Evolutionary conservation across 495 filamentous ascomycete species (phyloP), one percentile per base, ranked within the genome.

Genomic region (Achaetomiella virescens): DNA sequence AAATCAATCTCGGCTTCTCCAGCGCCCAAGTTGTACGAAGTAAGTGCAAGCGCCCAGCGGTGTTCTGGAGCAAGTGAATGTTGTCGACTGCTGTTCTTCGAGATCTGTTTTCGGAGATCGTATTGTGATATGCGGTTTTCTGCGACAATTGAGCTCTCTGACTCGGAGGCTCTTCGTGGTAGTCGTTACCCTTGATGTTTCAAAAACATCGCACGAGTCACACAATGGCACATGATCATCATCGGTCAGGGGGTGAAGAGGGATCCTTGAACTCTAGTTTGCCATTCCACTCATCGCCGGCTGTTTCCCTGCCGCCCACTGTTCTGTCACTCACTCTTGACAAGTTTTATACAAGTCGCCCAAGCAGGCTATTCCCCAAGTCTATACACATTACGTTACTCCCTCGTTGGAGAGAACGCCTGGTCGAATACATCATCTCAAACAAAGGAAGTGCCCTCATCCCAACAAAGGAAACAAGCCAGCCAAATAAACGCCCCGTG

Each of bases 331-430:
- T 21, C n/a, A 21, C 17, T 8, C n/a, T 5, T 5, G n/a, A 42
- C n/a, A 42, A 5, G n/a, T 46, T 29, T 3, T 22, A 27, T 45
- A 54, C 43, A 54, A 54, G 24, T 17, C 8, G 20, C 51, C 41
- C 27, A 17, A 12, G 22, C 22, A 18, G 12, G 22, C 24, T 12
- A 8, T n/a, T 20, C 15, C 2, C 25, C 18, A 27, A n/a, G 24
- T 48, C 35, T 55, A 55, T 47, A 55, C 52, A 54, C 43, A 47
- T 54, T 54, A 54, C 43, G 42, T 31, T 53, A 7, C 27, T 44
- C 50, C 40, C 2, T n/a, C 27, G 11, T 21, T 7, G n/a, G 40
- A 38, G 11, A n/a, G 8, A 33, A 44, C 45, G 45, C 20, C 38
- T n/a, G 20, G 52, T 55, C 43, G 44, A 22, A 48, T 55, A 42